Evolutionary conservation across 23 red algal genomes (phyloP).

Genomic region (Agarophyton chilense): DNA sequence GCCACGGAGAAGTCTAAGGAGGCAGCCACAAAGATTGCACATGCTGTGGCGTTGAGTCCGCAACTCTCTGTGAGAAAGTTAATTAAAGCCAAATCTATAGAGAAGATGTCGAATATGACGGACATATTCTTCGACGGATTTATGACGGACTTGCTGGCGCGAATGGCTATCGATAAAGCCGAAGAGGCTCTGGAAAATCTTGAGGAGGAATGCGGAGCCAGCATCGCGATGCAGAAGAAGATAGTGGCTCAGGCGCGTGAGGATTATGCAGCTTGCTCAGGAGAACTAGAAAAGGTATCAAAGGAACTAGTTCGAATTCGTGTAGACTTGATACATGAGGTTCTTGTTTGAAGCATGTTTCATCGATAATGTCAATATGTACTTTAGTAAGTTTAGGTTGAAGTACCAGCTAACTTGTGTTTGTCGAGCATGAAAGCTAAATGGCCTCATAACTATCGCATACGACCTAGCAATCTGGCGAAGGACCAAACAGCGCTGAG

Average conservation of each 20-base stretch:
- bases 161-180: conserved; percentile 29
- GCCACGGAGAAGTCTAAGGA: not conserved
- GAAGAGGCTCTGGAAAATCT: conserved; percentile 9
- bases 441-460: not conserved
- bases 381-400: not conserved
- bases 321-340: conserved; percentile 31
- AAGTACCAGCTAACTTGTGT: conserved; percentile 23
- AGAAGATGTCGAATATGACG: not conserved
- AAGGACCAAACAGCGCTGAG: conserved; percentile 36
- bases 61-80: conserved; percentile 7
- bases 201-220: not conserved
- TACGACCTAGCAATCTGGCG: conserved; percentile 15
- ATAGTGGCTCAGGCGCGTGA: not conserved
- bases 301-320: conserved; percentile 11
- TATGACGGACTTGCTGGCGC: conserved; percentile 20
- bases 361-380: not conserved
- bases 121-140: conserved; percentile 34
- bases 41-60: not conserved
- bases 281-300: conserved; percentile 3
- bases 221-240: conserved; percentile 23
- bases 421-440: not conserved
- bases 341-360: not conserved
- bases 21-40: not conserved
- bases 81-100: not conserved
- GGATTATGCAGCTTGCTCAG: not conserved